phyloP scores from a whole-genome alignment of 129 eudicot species.

The Erigeron canadensis region DNA sequence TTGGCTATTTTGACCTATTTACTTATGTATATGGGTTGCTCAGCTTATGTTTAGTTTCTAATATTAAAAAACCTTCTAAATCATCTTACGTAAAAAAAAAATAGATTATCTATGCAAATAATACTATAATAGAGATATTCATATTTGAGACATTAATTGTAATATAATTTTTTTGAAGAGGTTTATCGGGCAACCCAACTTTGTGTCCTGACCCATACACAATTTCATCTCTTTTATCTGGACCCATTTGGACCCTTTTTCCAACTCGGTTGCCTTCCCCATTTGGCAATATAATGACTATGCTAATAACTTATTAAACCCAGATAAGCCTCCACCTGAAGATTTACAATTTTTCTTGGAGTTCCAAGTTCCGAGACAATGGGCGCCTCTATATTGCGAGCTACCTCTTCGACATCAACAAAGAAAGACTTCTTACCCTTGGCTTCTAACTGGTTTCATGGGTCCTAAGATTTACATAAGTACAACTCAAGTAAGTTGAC shows the following conservation, averaged over 20 bases:
- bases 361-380: slow-evolving; percentile 33
- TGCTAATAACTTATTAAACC: not conserved
- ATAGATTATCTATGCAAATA: not conserved
- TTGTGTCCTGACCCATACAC: no score
- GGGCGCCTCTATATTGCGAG: slow-evolving; percentile 27
- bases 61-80: not conserved
- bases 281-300: not conserved
- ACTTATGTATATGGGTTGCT: not conserved
- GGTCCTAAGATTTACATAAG: slow-evolving; percentile 27
- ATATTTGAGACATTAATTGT: not conserved
- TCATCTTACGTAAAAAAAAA: not conserved
- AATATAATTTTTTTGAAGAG: not conserved
- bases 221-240: no score
- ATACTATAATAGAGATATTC: not conserved
- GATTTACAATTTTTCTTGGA: slow-evolving; percentile 29
- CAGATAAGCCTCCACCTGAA: slow-evolving; percentile 26
- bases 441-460: slow-evolving; percentile 24
- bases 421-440: slow-evolving; percentile 24
- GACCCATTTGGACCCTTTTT: not conserved
- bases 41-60: not conserved
- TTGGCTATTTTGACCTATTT: slow-evolving; percentile 5
- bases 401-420: slow-evolving; percentile 29
- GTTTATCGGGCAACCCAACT: no score
- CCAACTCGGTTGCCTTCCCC: not conserved
- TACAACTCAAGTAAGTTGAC: slow-evolving; percentile 23